These are phyloP conservation scores for Physcomitrium patens DNA, from an alignment of 225 moss, liverwort and hornwort species.

Conservation along the genomic window DNA sequence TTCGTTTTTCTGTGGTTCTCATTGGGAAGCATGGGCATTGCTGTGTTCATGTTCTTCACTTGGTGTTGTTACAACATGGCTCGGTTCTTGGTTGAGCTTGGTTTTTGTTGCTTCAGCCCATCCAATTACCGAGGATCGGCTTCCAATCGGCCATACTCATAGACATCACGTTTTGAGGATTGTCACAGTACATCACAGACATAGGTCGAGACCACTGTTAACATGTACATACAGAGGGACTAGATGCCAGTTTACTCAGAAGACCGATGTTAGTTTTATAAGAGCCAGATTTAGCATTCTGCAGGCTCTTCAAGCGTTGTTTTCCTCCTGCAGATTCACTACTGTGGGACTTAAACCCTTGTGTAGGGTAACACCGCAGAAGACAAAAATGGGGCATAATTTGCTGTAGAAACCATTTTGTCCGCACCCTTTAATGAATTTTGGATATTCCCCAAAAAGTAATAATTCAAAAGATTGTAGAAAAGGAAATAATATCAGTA, in stretches of 20 bases:
- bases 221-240: neutral
- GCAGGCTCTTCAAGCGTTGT: neutral
- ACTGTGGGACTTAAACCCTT: too few relatives aligned
- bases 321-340: too few relatives aligned
- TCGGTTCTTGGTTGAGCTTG: constrained; percentile 43
- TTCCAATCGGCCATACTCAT: constrained; percentile 20
- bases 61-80: constrained; percentile 53
- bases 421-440: too few relatives aligned
- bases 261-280: constrained; percentile 15
- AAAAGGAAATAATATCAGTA: too few relatives aligned
- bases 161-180: constrained; percentile 4
- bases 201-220: neutral
- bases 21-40: constrained; percentile 59
- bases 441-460: too few relatives aligned
- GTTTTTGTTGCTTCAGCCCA: constrained; percentile 31
- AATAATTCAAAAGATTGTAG: too few relatives aligned
- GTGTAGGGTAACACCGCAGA: too few relatives aligned
- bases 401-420: too few relatives aligned
- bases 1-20: constrained; percentile 61
- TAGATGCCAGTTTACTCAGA: constrained; percentile 5
- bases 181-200: constrained; percentile 20
- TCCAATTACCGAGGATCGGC: constrained; percentile 26
- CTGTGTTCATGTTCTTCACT: constrained; percentile 54
- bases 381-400: too few relatives aligned
- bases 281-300: neutral